Conservation (phyloP, 257 asterid species). For the Lantana camara region DNA sequence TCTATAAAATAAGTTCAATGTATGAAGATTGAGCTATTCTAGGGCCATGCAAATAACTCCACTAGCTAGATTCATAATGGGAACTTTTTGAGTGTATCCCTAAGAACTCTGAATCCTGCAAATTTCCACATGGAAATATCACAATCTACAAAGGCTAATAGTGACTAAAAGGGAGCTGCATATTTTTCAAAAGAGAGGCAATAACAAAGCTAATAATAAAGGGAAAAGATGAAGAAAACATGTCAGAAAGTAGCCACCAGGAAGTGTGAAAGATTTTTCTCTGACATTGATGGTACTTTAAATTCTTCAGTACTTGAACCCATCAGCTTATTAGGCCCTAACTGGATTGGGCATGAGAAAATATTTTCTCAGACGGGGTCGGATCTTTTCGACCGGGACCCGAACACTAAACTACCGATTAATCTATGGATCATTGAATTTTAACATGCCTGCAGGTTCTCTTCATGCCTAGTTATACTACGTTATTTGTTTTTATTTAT, state of each 20-base stretch:
- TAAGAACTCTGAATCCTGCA: conserved; percentile 1
- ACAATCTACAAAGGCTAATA: conserved; percentile 4
- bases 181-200: not conserved
- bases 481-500: not conserved
- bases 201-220: not conserved
- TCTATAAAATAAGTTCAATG: not conserved
- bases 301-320: not conserved
- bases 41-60: not conserved
- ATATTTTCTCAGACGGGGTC: not conserved
- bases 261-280: not conserved
- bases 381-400: conserved; percentile 11
- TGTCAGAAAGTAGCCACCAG: not conserved
- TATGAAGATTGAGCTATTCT: not conserved
- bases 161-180: not conserved
- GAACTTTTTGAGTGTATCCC: not conserved
- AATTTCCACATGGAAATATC: conserved; percentile 24
- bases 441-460: not conserved
- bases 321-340: conserved; percentile 4
- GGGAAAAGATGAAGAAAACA: not conserved
- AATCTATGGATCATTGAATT: not conserved
- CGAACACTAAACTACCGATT: not conserved
- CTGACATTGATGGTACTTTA: conserved; percentile 17
- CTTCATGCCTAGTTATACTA: not conserved
- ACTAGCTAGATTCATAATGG: not conserved
- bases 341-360: not conserved